These are phyloP conservation scores for Tetratostichococcus sp. DNA, from an alignment of 139 green algal species.

Conservation along the genomic window DNA sequence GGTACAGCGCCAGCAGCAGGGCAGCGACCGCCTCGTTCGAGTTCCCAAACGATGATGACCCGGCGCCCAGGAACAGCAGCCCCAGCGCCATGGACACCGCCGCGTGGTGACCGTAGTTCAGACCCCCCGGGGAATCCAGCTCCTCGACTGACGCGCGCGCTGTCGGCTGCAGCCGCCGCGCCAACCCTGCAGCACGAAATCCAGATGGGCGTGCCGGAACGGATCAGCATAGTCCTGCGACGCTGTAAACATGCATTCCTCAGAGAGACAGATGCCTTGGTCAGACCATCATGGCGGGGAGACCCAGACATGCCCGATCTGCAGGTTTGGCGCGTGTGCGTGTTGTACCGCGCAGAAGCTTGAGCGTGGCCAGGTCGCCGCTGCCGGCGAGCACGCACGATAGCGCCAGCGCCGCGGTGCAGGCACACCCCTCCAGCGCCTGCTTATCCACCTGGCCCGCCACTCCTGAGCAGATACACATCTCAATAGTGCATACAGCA, in stretches of 20 bases:
- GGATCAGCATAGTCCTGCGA: no score
- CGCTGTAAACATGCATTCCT: no score
- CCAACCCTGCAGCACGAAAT: constrained; percentile 33
- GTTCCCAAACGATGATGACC: constrained; percentile 70
- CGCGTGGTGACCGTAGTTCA: constrained; percentile 83
- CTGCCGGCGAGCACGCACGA: constrained; percentile 87
- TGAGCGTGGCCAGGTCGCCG: constrained; percentile 82
- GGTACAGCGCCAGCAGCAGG: constrained; percentile 88
- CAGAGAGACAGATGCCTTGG: no score
- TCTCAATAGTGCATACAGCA: not conserved
- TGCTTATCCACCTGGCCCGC: constrained; percentile 30
- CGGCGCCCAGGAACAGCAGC: constrained; percentile 89
- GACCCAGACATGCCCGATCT: no score
- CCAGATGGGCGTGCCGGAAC: no score
- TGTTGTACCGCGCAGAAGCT: constrained; percentile 67
- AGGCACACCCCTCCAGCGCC: constrained; percentile 59
- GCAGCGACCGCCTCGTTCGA: constrained; percentile 68
- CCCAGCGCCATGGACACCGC: constrained; percentile 77
- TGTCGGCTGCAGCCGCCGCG: constrained; percentile 36
- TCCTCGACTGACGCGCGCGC: not conserved
- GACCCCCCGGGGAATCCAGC: not conserved
- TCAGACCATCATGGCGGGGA: no score
- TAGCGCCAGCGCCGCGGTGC: constrained; percentile 64
- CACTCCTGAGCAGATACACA: not conserved
- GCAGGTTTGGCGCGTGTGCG: no score